phyloP scores from a whole-genome alignment of 306 rosid genomes.

The Corylus americana region DNA sequence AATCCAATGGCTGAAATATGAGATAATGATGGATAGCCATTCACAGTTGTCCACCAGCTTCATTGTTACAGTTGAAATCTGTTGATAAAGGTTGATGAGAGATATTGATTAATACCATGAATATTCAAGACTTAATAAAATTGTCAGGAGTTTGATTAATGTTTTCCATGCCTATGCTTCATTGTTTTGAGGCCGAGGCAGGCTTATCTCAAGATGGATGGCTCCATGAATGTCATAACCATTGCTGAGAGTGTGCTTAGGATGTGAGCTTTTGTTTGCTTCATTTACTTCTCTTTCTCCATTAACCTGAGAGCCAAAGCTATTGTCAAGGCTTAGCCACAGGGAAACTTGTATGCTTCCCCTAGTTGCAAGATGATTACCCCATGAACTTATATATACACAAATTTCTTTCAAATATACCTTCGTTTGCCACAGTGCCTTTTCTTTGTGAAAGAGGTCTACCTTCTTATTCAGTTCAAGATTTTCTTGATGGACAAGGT shows the following conservation, averaged over 20 bases:
- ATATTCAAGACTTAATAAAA: not conserved
- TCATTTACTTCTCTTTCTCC: constrained; percentile 41
- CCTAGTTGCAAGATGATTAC: constrained; percentile 17
- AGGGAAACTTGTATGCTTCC: constrained; percentile 20
- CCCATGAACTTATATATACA: not conserved
- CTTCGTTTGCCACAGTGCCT: constrained; percentile 54
- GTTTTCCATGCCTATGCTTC: constrained; percentile 29
- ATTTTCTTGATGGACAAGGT: constrained; percentile 53
- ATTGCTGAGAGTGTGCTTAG: constrained; percentile 36
- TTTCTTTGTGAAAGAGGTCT: constrained; percentile 50
- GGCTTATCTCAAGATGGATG: constrained; percentile 71
- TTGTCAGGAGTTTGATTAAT: constrained; percentile 11
- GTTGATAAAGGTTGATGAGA: constrained; percentile 31
- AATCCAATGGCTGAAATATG: constrained; percentile 1
- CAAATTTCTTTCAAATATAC: constrained; percentile 34
- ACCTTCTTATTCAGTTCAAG: constrained; percentile 50
- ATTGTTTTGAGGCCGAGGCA: constrained; percentile 54
- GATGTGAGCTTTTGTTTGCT: constrained; percentile 35
- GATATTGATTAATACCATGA: not conserved
- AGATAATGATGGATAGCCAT: constrained; percentile 30
- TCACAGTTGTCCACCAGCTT: constrained; percentile 25
- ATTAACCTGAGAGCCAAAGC: constrained; percentile 49
- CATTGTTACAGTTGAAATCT: constrained; percentile 68
- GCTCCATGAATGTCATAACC: constrained; percentile 50
- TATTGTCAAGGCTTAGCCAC: constrained; percentile 20